These are phyloP conservation scores for Taphrina deformans DNA, from an alignment of 1,139 yeast genomes.

Conservation along the genomic window DNA sequence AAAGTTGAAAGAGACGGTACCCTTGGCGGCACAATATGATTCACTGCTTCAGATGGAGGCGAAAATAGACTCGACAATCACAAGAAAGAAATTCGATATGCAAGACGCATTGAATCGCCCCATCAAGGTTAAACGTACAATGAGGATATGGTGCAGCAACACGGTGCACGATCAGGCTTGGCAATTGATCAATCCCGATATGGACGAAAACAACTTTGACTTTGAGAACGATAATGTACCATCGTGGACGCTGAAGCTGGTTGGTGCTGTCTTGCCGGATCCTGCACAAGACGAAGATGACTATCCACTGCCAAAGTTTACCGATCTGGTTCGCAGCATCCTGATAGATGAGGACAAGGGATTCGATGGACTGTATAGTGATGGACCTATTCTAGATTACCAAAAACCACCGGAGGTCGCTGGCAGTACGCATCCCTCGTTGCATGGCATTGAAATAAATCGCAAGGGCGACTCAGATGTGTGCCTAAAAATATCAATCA, in stretches of 20 bases:
- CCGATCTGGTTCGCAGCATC: constrained; percentile 77
- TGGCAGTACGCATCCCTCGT: constrained; percentile 51
- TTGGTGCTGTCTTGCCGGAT: constrained; percentile 70
- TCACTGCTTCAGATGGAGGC: constrained; percentile 75
- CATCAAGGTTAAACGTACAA: constrained; percentile 50
- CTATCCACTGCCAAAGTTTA: constrained; percentile 59
- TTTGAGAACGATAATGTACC: constrained; percentile 49
- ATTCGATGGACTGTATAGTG: constrained; percentile 46
- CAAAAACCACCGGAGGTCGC: constrained; percentile 54
- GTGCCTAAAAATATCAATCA: constrained; percentile 69
- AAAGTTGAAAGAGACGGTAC: constrained; percentile 61
- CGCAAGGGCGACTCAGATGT: constrained; percentile 72
- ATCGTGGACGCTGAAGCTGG: constrained; percentile 82
- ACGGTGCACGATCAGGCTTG: constrained; percentile 86
- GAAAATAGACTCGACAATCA: constrained; percentile 72
- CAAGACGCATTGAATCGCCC: constrained; percentile 62
- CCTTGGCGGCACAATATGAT: constrained; percentile 72
- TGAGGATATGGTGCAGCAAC: constrained; percentile 81
- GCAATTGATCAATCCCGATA: constrained; percentile 53
- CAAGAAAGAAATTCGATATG: constrained; percentile 79
- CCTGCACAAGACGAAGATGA: constrained; percentile 42
- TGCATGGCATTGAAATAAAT: constrained; percentile 87
- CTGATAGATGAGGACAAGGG: constrained; percentile 68
- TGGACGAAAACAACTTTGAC: constrained; percentile 45
- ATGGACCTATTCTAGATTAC: constrained; percentile 58